Evolutionary conservation across 1,284 basidiomycete genomes (phyloP).

Genomic region (Hymenochaete sp.): DNA sequence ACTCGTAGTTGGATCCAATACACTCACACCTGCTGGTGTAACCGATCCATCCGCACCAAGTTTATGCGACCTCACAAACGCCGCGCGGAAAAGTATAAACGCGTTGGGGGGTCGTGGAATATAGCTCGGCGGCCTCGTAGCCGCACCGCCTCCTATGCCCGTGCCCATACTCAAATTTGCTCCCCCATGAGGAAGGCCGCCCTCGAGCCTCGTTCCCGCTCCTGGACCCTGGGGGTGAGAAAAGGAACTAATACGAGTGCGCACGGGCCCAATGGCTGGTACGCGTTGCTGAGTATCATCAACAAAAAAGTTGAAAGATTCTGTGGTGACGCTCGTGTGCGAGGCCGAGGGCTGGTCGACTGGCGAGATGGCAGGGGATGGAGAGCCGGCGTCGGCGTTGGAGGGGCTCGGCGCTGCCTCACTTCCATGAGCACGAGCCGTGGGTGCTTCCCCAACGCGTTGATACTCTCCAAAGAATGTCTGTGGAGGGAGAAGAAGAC

Average conservation of each 20-base stretch:
- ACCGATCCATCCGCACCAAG: neutral
- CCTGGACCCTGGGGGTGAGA: too few species aligned
- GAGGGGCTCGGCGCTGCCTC: constrained; percentile 7
- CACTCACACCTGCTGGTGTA: constrained; percentile 4
- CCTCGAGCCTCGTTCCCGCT: too few species aligned
- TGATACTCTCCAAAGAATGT: too few species aligned
- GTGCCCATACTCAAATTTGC: too few species aligned
- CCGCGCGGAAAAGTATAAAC: constrained; percentile 89
- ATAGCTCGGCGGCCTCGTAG: constrained; percentile 35
- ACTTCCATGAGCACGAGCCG: neutral
- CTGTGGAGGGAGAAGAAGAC: too few species aligned
- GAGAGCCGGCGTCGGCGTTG: constrained; percentile 2
- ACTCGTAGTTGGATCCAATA: constrained; percentile 3
- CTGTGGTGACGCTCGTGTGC: neutral
- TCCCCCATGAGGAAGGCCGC: too few species aligned
- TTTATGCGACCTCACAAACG: constrained; percentile 59
- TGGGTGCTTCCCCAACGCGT: too few species aligned
- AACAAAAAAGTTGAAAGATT: neutral
- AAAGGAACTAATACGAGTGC: too few species aligned
- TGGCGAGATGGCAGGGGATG: constrained; percentile 3
- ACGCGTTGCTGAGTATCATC: constrained; percentile 2
- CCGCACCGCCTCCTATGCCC: neutral
- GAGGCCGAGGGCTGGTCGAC: neutral
- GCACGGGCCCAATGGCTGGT: constrained; percentile 2
- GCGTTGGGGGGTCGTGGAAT: constrained; percentile 91